These are phyloP conservation scores for Ascoidea rubescens DNA, from an alignment of 805 yeast genomes.

Conservation along the genomic window DNA sequence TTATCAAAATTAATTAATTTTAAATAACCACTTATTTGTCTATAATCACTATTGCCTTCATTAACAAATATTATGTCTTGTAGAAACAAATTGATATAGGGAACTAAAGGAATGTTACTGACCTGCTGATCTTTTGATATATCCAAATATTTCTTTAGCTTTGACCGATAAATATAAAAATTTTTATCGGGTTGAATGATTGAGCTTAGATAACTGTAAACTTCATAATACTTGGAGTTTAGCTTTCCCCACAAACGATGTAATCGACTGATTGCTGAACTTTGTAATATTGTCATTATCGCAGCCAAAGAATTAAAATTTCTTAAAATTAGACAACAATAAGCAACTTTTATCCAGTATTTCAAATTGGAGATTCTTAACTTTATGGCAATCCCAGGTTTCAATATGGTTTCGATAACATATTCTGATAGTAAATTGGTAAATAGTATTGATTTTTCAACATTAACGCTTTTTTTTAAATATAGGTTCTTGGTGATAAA, in stretches of 20 bases:
- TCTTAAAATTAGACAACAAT: constrained; percentile 57
- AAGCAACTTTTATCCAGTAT: constrained; percentile 62
- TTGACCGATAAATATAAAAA: constrained; percentile 52
- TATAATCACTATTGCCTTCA: constrained; percentile 63
- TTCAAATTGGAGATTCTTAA: constrained; percentile 41
- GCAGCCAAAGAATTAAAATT: constrained; percentile 73
- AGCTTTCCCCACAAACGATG: constrained; percentile 42
- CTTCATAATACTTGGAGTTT: constrained; percentile 43
- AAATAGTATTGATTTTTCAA: constrained; percentile 45
- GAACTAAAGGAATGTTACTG: constrained; percentile 46
- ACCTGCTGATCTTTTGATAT: constrained; percentile 25
- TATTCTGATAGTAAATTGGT: constrained; percentile 63
- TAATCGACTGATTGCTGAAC: constrained; percentile 53
- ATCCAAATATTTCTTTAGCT: constrained; percentile 33
- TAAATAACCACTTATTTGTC: constrained; percentile 38
- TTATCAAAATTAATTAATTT: constrained; percentile 63
- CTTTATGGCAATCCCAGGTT: constrained; percentile 30
- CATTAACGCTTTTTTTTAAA: constrained; percentile 28
- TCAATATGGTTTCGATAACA: constrained; percentile 55
- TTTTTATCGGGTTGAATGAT: constrained; percentile 68
- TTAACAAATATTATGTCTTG: constrained; percentile 70
- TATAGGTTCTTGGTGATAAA: constrained; percentile 46
- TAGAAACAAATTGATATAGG: constrained; percentile 58
- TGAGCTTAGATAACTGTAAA: constrained; percentile 49
- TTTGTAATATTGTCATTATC: constrained; percentile 63